A percentile compares a stretch with the other conserved stretches of the same genome.
phyloP scores from a whole-genome alignment of 371 early-diverging fungal species.

The Mycotypha africana region DNA sequence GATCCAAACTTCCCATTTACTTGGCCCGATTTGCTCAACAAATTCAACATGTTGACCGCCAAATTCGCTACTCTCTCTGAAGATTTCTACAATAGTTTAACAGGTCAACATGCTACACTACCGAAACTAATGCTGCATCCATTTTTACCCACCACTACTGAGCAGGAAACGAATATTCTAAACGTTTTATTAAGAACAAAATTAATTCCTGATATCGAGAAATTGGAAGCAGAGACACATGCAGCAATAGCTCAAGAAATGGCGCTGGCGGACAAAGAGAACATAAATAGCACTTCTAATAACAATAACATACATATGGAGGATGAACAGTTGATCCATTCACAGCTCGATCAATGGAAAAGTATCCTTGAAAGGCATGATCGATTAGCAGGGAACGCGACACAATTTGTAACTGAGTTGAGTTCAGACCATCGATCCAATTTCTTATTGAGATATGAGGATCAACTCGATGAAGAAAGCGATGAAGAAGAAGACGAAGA shows the following conservation, averaged over 20 bases:
- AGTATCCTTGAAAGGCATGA: conserved; percentile 33
- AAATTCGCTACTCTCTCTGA: conserved; percentile 49
- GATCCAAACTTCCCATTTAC: conserved; percentile 43
- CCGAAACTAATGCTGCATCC: conserved; percentile 59
- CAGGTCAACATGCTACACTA: conserved; percentile 37
- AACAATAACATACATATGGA: conserved; percentile 19
- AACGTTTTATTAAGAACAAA: conserved; percentile 59
- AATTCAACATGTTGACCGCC: conserved; percentile 64
- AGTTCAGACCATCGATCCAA: conserved; percentile 29
- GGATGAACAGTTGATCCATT: conserved; percentile 31
- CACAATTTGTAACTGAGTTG: conserved; percentile 24
- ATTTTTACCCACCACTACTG: conserved; percentile 45
- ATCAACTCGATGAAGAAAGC: conserved; percentile 23
- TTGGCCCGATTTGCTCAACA: conserved; percentile 58
- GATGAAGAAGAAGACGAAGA: conserved; percentile 17
- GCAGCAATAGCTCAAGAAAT: conserved; percentile 42
- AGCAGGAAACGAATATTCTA: conserved; percentile 56
- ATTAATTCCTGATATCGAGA: conserved; percentile 61
- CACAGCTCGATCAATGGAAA: conserved; percentile 30
- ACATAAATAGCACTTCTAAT: neutral
- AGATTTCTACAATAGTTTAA: conserved; percentile 36
- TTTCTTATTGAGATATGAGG: conserved; percentile 26
- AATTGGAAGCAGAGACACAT: conserved; percentile 47
- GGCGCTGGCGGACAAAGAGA: conserved; percentile 2
- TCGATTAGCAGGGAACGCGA: conserved; percentile 29